Evolutionary conservation across 257 asterid genomes (phyloP).

Genomic region (Coffea eugenioides): DNA sequence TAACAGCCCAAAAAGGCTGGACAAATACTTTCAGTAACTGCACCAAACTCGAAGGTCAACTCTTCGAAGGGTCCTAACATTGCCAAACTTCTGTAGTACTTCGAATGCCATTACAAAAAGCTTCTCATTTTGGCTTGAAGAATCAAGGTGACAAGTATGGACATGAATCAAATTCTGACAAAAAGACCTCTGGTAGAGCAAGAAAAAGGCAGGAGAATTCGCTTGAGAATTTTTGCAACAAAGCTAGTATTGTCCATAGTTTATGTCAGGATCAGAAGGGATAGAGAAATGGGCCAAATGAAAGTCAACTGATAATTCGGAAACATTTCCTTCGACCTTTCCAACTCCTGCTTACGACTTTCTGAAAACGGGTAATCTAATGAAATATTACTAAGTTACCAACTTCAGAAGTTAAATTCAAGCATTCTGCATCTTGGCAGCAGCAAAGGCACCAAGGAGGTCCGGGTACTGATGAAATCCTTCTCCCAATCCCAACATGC

Average conservation of each 20-base stretch:
- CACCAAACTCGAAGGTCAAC: constrained; percentile 15
- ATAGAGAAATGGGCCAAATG: not conserved
- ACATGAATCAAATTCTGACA: too few relatives aligned
- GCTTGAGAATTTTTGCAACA: not conserved
- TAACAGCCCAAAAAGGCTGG: not conserved
- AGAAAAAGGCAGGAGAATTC: not conserved
- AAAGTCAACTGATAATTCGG: not conserved
- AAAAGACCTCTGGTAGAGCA: not conserved
- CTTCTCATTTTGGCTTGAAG: not conserved
- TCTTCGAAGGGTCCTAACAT: not conserved
- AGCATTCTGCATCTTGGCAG: constrained; percentile 37
- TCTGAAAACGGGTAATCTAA: not conserved
- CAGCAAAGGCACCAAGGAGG: constrained; percentile 27
- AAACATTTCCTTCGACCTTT: not conserved
- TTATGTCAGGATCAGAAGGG: not conserved
- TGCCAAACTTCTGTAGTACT: not conserved
- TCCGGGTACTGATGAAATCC: constrained; percentile 34
- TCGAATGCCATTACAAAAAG: not conserved
- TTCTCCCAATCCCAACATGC: constrained; percentile 22
- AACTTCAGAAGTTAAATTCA: constrained; percentile 3
- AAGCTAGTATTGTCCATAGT: not conserved
- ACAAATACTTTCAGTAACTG: constrained; percentile 9
- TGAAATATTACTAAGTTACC: not conserved
- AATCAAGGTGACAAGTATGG: not conserved
- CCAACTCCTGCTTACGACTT: not conserved